Evolutionary conservation across 2,329 filamentous ascomycete species (phyloP).

Genomic region (Sclerotinia borealis): DNA sequence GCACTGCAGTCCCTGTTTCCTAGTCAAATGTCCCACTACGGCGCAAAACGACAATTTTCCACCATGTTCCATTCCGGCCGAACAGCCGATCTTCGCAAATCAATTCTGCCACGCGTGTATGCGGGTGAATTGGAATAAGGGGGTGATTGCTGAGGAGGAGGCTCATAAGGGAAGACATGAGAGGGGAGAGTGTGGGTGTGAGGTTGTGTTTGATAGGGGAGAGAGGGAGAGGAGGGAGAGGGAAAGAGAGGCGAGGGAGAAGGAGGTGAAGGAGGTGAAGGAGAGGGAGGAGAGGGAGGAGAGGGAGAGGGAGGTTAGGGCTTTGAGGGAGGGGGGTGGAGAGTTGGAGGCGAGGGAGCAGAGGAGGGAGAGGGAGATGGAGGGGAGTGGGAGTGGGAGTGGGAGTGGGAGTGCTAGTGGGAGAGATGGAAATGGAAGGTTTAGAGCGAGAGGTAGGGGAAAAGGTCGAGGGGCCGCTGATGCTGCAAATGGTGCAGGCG

Average conservation of each 20-base stretch:
- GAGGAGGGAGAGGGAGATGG: background rate
- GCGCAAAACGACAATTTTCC: conserved; percentile 24
- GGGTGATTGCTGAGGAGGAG: conserved; percentile 25
- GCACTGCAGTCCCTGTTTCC: conserved; percentile 38
- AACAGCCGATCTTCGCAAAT: conserved; percentile 22
- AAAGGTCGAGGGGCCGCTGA: background rate
- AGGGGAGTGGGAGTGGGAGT: background rate
- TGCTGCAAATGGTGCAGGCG: background rate
- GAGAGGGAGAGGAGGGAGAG: conserved; percentile 18
- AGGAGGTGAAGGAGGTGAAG: conserved; percentile 9
- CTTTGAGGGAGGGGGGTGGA: background rate
- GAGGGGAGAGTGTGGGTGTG: conserved; percentile 25
- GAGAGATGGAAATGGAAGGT: background rate
- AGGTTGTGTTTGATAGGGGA: conserved; percentile 23
- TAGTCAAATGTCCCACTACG: conserved; percentile 38
- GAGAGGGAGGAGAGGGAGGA: background rate
- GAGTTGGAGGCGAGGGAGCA: background rate
- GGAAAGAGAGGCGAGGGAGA: conserved; percentile 11
- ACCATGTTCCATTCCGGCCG: conserved; percentile 26
- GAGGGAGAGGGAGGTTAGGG: background rate
- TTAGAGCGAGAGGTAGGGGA: background rate
- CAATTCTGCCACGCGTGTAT: conserved; percentile 28
- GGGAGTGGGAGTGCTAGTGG: background rate
- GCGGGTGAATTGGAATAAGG: conserved; percentile 29
- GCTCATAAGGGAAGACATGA: conserved; percentile 23